These are phyloP conservation scores for Plantago elongata DNA, from an alignment of 257 asterid genomes.

Conservation along the genomic window DNA sequence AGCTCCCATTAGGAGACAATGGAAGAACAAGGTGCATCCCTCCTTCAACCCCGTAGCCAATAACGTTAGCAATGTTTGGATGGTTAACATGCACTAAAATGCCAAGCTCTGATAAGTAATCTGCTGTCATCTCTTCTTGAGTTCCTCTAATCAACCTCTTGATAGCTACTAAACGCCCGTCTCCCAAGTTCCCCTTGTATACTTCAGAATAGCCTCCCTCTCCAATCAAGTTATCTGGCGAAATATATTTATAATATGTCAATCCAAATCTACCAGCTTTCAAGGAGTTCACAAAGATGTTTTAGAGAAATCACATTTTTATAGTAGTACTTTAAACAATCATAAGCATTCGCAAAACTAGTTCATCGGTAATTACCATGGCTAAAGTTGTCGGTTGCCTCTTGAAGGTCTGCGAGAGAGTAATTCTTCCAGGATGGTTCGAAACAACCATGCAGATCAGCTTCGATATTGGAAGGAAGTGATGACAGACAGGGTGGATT, in stretches of 20 bases:
- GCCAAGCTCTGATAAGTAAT: conserved; percentile 89
- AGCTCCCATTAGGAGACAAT: conserved; percentile 87
- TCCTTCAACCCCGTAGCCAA: conserved; percentile 96
- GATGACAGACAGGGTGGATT: conserved; percentile 47
- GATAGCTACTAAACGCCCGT: conserved; percentile 77
- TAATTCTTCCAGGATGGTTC: conserved; percentile 80
- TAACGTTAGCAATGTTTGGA: conserved; percentile 76
- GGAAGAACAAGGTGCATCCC: conserved; percentile 99
- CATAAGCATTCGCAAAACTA: no score
- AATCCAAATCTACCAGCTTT: not conserved
- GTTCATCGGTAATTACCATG: conserved; percentile 34
- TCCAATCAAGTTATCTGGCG: conserved; percentile 72
- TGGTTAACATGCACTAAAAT: conserved; percentile 91
- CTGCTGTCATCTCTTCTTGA: conserved; percentile 86
- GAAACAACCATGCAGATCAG: conserved; percentile 58
- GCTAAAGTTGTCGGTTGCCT: conserved; percentile 63
- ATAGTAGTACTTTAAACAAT: no score
- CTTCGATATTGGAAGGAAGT: conserved; percentile 53
- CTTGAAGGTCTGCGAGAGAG: conserved; percentile 67
- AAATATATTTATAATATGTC: conserved; percentile 4
- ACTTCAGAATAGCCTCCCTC: conserved; percentile 97
- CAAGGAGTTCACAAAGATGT: no score
- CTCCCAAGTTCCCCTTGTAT: conserved; percentile 73
- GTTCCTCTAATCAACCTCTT: conserved; percentile 83
- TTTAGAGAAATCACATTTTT: no score